phyloP scores from a whole-genome alignment of 2,329 filamentous ascomycete genomes.

The Botrytis aclada region DNA sequence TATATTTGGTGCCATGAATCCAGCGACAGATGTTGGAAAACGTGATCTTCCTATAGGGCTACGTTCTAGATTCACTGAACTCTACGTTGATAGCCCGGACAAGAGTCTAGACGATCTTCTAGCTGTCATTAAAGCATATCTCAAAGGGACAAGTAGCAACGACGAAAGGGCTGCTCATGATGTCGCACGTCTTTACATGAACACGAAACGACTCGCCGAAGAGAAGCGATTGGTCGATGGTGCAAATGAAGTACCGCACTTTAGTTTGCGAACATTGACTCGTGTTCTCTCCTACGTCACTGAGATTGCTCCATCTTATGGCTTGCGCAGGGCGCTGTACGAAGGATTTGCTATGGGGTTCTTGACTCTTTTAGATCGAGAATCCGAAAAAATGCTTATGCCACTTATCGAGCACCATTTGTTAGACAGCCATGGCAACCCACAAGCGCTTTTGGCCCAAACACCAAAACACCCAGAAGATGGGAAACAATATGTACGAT shows the following conservation, averaged over 20 bases:
- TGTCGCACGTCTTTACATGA: constrained; percentile 82
- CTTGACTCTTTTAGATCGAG: constrained; percentile 77
- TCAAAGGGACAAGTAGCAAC: constrained; percentile 67
- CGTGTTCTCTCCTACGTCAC: constrained; percentile 84
- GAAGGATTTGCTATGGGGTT: constrained; percentile 99
- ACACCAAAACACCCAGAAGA: constrained; percentile 75
- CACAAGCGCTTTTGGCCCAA: constrained; percentile 71
- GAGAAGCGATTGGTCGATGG: constrained; percentile 89
- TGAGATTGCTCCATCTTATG: constrained; percentile 80
- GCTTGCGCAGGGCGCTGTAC: constrained; percentile 78
- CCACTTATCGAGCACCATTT: constrained; percentile 80
- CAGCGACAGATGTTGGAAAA: constrained; percentile 95
- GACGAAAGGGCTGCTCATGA: constrained; percentile 74
- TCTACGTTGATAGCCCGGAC: constrained; percentile 92
- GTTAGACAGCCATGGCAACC: constrained; percentile 65
- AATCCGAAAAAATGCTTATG: constrained; percentile 74
- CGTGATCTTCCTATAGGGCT: constrained; percentile 87
- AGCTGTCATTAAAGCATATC: constrained; percentile 82
- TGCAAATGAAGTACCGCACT: constrained; percentile 92
- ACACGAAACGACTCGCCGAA: constrained; percentile 76
- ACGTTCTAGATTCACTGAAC: constrained; percentile 88
- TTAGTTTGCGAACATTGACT: constrained; percentile 91
- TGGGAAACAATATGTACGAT: constrained; percentile 74
- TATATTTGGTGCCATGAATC: constrained; percentile 98
- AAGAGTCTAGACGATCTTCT: constrained; percentile 81